These are phyloP conservation scores for Catharanthus roseus DNA, from an alignment of 257 asterid species.

Conservation along the genomic window DNA sequence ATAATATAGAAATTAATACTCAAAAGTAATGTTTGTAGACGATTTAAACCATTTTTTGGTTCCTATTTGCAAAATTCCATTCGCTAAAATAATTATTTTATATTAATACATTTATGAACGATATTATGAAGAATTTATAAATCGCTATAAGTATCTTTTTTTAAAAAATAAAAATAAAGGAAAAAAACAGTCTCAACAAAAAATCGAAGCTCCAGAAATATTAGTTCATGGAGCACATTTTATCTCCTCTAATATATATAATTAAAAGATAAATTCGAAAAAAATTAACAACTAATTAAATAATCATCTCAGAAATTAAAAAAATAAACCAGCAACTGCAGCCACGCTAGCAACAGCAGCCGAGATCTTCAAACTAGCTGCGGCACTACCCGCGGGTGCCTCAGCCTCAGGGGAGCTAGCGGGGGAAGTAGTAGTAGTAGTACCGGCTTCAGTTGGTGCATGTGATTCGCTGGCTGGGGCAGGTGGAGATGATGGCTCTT, in stretches of 20 bases:
- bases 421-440: not conserved
- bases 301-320: not conserved
- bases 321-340: conserved; percentile 41
- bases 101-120: too few relatives aligned
- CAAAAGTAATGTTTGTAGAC: too few relatives aligned
- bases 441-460: conserved; percentile 15
- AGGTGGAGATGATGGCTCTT: conserved; percentile 40
- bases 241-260: not conserved
- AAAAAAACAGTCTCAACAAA: not conserved
- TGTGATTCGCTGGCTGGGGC: conserved; percentile 26
- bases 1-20: too few relatives aligned
- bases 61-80: too few relatives aligned
- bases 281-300: not conserved
- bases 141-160: too few relatives aligned
- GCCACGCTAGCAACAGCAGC: conserved; percentile 38
- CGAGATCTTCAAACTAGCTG: conserved; percentile 41
- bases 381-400: conserved; percentile 2
- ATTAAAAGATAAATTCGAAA: too few relatives aligned
- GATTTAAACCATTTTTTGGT: too few relatives aligned
- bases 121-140: too few relatives aligned
- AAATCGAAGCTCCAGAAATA: not conserved
- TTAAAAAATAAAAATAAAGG: too few relatives aligned
- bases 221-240: not conserved
- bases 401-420: conserved; percentile 23
- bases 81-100: too few relatives aligned